Evolutionary conservation across 306 rosid species (phyloP).

Genomic region (Glycine tomentella): DNA sequence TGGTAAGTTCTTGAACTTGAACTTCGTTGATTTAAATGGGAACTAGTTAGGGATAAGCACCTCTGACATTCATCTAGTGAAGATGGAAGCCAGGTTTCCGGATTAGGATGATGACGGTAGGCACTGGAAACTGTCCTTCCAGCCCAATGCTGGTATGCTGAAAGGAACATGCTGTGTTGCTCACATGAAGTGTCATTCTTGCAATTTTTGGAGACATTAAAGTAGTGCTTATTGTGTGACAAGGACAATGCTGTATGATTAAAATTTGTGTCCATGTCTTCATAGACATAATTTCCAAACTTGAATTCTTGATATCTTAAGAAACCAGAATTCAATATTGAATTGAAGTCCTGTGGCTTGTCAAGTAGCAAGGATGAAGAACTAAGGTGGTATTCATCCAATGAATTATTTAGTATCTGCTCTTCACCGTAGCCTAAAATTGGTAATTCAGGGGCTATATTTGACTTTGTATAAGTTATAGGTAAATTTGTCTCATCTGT

Average conservation of each 20-base stretch:
- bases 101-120: slow-evolving; percentile 32
- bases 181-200: slow-evolving; percentile 40
- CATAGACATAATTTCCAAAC: slow-evolving; percentile 49
- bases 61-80: slow-evolving; percentile 46
- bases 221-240: slow-evolving; percentile 47
- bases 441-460: slow-evolving; percentile 39
- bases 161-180: slow-evolving; percentile 45
- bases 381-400: slow-evolving; percentile 41
- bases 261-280: slow-evolving; percentile 44
- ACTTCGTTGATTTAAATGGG: slow-evolving; percentile 45
- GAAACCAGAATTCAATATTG: slow-evolving; percentile 48
- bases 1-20: slow-evolving; percentile 49
- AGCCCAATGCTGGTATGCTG: slow-evolving; percentile 53
- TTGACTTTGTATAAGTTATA: slow-evolving; percentile 44
- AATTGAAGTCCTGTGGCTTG: slow-evolving; percentile 43
- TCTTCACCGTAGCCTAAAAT: slow-evolving; percentile 46
- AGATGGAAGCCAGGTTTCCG: slow-evolving; percentile 56
- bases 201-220: slow-evolving; percentile 44
- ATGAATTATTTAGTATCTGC: slow-evolving; percentile 38
- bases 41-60: slow-evolving; percentile 46
- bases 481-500: slow-evolving; percentile 44
- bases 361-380: slow-evolving; percentile 52
- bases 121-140: slow-evolving; percentile 46
- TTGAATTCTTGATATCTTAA: slow-evolving; percentile 49
- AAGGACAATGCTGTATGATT: slow-evolving; percentile 51